Base-by-base conservation (phyloP, 441 rosid genomes). In the Sinapis alba region DNA sequence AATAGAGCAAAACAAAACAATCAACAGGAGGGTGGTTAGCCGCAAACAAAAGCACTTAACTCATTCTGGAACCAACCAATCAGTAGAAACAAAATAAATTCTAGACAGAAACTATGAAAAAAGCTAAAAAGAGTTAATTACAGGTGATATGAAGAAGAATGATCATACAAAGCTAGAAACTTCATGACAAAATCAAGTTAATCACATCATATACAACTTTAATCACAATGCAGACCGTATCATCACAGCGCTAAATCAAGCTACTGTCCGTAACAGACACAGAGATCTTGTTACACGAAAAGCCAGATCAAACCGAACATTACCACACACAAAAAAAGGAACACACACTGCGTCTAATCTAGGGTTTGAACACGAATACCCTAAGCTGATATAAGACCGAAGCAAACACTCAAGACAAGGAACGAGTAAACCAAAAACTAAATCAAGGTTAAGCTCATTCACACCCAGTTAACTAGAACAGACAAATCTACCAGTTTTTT, bases 371-470 rank as follows among this genome's bases (percentile, higher is more conserved):
- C 10, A 16, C 47, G 13, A 50, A 54, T 13, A 32, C 62, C 45
- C 60, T 11, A n/a, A 63, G 45, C 64, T 68, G 43, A 68, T 64
- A 64, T 4, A 71, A 27, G 2, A 3, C 27, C 64, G n/a, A 53
- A 12, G n/a, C n/a, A 36, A 36, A 36, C 43, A 36, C 43, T 11
- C 3, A 11, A 11, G 43, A 36, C 43, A 11, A 58, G n/a, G 28
- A 69, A 8, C 11, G 12, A 69, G 21, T 11, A 47, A 24, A 59
- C 18, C 15, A 53, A 3, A 19, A 56, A 28, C 30, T 27, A 26
- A 34, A 69, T 75, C 69, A 65, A 71, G 23, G 68, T 71, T 18
- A 50, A 67, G 67, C 71, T 68, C 58, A 19, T 54, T 79, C 75
- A 68, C 24, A 74, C 26, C 30, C 1, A 58, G 54, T 45, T n/a